Percentiles rank a stretch among this genome's conserved stretches.
phyloP scores from a whole-genome alignment of 345 rosid genomes.

The Eucalyptus coolabah region DNA sequence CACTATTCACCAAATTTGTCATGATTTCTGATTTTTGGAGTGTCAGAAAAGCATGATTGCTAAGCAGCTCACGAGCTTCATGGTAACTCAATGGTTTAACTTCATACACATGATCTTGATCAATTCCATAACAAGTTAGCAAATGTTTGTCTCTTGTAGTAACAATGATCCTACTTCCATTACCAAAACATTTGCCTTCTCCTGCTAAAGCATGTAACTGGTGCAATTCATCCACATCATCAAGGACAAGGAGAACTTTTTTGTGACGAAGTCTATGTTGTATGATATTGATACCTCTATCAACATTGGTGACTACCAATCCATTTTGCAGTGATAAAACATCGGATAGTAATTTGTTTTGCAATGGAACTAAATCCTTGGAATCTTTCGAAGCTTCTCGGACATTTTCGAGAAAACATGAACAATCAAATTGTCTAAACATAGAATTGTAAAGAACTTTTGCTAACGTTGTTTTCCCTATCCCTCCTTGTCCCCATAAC shows the following conservation, averaged over 20 bases:
- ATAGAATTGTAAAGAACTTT: background rate
- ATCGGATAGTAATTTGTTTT: fast-evolving
- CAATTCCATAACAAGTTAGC: background rate
- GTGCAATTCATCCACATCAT: background rate
- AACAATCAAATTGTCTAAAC: background rate
- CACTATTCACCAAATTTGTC: background rate
- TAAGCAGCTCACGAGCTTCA: background rate
- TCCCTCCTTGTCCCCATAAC: background rate
- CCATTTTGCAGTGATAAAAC: fast-evolving
- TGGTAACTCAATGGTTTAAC: fast-evolving
- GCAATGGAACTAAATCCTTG: background rate
- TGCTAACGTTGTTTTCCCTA: fast-evolving
- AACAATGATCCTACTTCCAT: background rate
- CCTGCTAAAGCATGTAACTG: background rate
- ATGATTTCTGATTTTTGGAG: fast-evolving
- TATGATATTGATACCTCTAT: background rate
- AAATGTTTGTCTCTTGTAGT: background rate
- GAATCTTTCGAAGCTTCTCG: no score
- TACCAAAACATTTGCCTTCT: background rate
- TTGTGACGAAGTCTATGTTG: background rate
- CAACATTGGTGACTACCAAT: fast-evolving
- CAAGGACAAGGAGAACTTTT: background rate
- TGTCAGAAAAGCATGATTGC: fast-evolving
- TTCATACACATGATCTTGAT: background rate
- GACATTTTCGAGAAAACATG: background rate